These are phyloP conservation scores for Williopsis jadinii DNA, from an alignment of 1,139 yeast species.

Conservation along the genomic window DNA sequence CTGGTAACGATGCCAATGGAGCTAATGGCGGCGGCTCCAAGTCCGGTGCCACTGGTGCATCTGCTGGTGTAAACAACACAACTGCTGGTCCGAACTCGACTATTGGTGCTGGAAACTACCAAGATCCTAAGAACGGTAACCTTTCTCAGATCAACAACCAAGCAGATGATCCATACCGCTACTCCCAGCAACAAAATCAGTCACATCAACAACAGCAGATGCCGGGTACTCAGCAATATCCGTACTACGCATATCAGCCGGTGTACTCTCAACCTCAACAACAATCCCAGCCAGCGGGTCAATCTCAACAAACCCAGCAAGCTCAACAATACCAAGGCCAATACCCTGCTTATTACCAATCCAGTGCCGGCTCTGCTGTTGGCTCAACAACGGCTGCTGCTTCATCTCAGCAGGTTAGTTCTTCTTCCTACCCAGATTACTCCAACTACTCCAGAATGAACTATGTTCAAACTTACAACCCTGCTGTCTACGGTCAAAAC, in stretches of 20 bases:
- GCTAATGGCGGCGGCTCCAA: not conserved
- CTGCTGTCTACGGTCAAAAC: constrained; percentile 17
- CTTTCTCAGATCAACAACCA: constrained; percentile 1
- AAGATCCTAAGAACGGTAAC: not conserved
- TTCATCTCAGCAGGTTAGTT: constrained; percentile 1
- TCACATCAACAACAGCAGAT: constrained; percentile 8
- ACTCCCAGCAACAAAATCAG: constrained; percentile 6
- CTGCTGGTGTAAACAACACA: not conserved
- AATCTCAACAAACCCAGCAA: constrained; percentile 12
- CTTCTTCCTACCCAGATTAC: constrained; percentile 14
- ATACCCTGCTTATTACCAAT: not conserved
- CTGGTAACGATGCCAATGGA: not conserved
- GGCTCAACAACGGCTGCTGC: not conserved
- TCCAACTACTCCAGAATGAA: constrained; percentile 20
- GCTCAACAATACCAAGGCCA: constrained; percentile 4
- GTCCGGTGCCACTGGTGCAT: not conserved
- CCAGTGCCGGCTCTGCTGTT: not conserved
- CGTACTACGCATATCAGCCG: not conserved
- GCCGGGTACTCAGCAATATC: constrained; percentile 12
- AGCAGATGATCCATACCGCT: constrained; percentile 14
- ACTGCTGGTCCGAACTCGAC: not conserved
- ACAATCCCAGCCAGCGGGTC: constrained; percentile 9
- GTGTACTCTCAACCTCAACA: constrained; percentile 7
- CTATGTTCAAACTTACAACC: constrained; percentile 22
- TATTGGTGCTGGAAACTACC: not conserved